phyloP scores from a whole-genome alignment of 768 basidiomycete species.

The Xerocomellus dryophilus region DNA sequence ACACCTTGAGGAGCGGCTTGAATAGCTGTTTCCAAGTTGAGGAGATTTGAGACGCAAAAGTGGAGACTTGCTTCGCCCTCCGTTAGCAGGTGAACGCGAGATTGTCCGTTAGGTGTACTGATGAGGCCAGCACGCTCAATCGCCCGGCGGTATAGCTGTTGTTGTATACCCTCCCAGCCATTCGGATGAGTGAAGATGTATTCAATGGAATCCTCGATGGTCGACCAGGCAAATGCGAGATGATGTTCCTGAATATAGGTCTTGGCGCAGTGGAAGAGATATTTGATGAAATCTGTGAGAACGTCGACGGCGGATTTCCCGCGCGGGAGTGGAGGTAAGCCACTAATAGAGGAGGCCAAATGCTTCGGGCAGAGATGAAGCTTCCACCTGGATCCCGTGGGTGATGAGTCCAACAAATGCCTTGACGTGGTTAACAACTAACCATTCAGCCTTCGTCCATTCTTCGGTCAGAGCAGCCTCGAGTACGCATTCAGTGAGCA shows the following conservation, averaged over 20 bases:
- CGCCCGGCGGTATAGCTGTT: constrained; percentile 12
- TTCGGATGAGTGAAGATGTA: constrained; percentile 30
- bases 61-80: constrained; percentile 21
- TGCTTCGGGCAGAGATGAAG: constrained; percentile 19
- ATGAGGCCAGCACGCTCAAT: neutral
- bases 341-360: constrained; percentile 18
- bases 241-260: constrained; percentile 17
- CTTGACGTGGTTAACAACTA: neutral
- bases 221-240: constrained; percentile 15
- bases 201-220: constrained; percentile 13
- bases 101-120: neutral
- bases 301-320: neutral
- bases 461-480: constrained; percentile 35
- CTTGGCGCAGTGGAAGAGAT: constrained; percentile 5
- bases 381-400: constrained; percentile 21
- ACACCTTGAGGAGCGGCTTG: constrained; percentile 26
- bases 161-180: constrained; percentile 29
- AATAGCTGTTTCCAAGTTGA: neutral
- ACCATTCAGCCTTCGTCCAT: constrained; percentile 22
- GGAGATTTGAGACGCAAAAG: constrained; percentile 41
- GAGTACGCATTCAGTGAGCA: constrained; percentile 28
- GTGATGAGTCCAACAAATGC: neutral
- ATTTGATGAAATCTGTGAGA: neutral
- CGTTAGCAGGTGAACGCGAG: constrained; percentile 6
- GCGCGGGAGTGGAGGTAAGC: constrained; percentile 32